Conservation (phyloP, 768 basidiomycete genomes). For the Mycena polygramma region DNA sequence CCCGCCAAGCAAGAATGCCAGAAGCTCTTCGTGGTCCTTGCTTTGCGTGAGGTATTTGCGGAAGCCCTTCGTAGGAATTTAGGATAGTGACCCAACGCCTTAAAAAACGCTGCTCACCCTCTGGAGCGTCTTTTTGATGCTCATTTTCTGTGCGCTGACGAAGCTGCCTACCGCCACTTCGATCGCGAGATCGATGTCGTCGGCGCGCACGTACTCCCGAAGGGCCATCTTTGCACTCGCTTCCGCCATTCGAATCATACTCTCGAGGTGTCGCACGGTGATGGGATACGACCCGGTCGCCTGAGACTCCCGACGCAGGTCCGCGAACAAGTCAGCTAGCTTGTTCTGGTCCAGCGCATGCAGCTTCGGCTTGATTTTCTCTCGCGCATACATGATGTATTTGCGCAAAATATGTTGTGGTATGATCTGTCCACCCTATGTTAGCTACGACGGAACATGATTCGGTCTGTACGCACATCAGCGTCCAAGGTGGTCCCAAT, state of each 20-base stretch:
- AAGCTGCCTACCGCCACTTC: constrained; percentile 96
- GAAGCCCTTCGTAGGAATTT: constrained; percentile 74
- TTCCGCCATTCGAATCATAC: constrained; percentile 99
- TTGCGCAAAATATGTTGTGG: constrained; percentile 96
- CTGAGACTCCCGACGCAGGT: constrained; percentile 94
- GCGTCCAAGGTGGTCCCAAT: constrained; percentile 91
- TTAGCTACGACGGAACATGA: constrained; percentile 13
- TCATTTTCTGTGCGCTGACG: constrained; percentile 97
- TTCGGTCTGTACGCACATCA: constrained; percentile 71
- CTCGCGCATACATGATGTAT: constrained; percentile 99
- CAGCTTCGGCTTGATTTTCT: constrained; percentile 92
- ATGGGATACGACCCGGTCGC: constrained; percentile 99
- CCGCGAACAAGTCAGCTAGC: constrained; percentile 92
- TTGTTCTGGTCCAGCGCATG: constrained; percentile 98
- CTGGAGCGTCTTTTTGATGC: constrained; percentile 97
- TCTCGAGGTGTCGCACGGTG: constrained; percentile 97
- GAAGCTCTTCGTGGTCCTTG: constrained; percentile 94
- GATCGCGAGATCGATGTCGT: constrained; percentile 98
- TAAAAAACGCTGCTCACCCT: constrained; percentile 68
- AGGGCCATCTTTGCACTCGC: constrained; percentile 99
- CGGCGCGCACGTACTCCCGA: constrained; percentile 93
- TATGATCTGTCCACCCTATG: constrained; percentile 76
- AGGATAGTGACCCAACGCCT: neutral
- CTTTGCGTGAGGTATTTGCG: constrained; percentile 97
- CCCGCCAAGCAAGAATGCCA: constrained; percentile 94